Percentiles rank a stretch among this genome's conserved stretches.
phyloP scores from a whole-genome alignment of 352 stramenopile genomes.

The Pythium diclinum region DNA sequence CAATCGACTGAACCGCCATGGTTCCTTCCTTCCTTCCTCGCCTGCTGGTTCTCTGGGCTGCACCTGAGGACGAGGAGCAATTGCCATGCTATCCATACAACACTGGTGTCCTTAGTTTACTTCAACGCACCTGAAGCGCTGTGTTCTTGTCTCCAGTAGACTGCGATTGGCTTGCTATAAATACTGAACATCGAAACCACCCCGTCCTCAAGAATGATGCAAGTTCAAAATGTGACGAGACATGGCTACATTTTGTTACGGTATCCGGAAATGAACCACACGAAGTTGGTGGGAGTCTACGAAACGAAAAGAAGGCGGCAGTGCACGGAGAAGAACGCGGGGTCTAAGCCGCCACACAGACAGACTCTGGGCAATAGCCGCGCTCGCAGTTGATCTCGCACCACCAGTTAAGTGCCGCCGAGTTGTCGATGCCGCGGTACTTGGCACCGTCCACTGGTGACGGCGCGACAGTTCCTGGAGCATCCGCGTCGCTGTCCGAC shows the following conservation, averaged over 20 bases:
- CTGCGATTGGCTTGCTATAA: neutral
- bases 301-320: too few species aligned
- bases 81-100: neutral
- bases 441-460: neutral
- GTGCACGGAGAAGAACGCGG: too few species aligned
- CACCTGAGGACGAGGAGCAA: neutral
- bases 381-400: slow-evolving; percentile 18
- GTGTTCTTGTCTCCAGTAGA: neutral
- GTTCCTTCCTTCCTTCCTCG: neutral
- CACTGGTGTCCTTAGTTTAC: too few species aligned
- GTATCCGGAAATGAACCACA: neutral
- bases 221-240: neutral
- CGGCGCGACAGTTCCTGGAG: neutral
- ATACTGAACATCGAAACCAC: neutral
- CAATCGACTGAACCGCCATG: too few species aligned
- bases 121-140: too few species aligned
- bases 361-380: slow-evolving; percentile 5
- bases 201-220: neutral
- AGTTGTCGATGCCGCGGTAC: slow-evolving; percentile 8
- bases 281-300: too few species aligned
- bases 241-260: neutral
- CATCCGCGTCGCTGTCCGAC: neutral
- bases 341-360: slow-evolving; percentile 5
- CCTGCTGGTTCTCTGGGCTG: slow-evolving; percentile 1
- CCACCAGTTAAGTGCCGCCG: slow-evolving; percentile 14